Evolutionary conservation across 805 yeast species (phyloP).

Genomic region (Ogataea ramenticola): DNA sequence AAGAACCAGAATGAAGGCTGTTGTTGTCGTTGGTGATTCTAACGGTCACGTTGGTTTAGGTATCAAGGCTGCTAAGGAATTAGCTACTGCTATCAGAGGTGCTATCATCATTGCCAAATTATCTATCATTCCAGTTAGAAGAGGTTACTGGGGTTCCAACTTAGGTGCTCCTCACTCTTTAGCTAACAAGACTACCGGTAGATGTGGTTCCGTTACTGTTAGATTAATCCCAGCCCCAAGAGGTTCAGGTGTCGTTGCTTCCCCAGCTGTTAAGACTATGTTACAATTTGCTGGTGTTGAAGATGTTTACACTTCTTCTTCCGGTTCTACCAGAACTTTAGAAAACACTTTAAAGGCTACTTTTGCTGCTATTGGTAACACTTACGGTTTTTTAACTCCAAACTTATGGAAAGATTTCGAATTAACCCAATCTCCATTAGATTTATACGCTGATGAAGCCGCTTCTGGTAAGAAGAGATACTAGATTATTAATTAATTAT

Average conservation of each 20-base stretch:
- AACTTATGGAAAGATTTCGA: conserved; percentile 92
- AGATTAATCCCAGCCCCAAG: conserved; percentile 99
- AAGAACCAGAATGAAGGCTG: conserved; percentile 99
- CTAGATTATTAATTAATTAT: conserved; percentile 31
- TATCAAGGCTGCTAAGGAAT: conserved; percentile 99
- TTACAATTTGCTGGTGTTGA: conserved; percentile 99
- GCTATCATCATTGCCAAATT: conserved; percentile 99
- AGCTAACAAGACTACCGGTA: conserved; percentile 97
- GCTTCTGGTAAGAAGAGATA: conserved; percentile 67
- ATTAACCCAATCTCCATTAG: conserved; percentile 89
- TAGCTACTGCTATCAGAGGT: conserved; percentile 99
- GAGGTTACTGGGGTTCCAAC: conserved; percentile 99
- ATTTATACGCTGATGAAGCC: conserved; percentile 85
- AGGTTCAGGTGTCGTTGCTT: conserved; percentile 99
- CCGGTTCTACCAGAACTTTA: conserved; percentile 98
- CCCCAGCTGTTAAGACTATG: conserved; percentile 98
- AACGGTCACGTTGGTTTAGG: conserved; percentile 99
- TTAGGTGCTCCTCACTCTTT: conserved; percentile 99
- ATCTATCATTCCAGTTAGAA: conserved; percentile 98
- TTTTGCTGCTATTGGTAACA: conserved; percentile 98
- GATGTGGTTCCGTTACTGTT: conserved; percentile 99
- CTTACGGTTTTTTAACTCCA: conserved; percentile 99
- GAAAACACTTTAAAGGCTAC: conserved; percentile 99
- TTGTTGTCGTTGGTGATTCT: conserved; percentile 98
- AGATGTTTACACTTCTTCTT: conserved; percentile 98